Evolutionary conservation across 2,329 filamentous ascomycete species (phyloP).

Genomic region (Apiospora phragmitis): DNA sequence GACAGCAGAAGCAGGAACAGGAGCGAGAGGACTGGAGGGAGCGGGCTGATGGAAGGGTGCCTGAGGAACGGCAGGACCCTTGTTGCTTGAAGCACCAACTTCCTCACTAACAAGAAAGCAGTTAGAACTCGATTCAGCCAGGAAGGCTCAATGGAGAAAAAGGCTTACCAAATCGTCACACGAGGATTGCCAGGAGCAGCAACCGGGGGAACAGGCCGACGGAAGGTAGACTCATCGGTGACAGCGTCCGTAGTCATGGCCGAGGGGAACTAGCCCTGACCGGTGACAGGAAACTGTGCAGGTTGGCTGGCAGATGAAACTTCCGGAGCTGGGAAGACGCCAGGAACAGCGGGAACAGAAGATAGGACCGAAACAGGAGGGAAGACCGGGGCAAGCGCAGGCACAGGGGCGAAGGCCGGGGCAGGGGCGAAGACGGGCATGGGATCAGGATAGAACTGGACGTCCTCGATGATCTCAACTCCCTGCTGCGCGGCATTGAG

Average conservation of each 20-base stretch:
- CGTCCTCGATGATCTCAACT: background rate
- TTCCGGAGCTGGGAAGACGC: background rate
- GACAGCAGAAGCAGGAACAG: background rate
- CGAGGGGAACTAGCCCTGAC: constrained; percentile 1
- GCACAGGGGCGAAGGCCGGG: background rate
- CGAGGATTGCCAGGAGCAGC: background rate
- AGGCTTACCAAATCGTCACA: background rate
- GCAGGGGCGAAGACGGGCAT: background rate
- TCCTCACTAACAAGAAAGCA: background rate
- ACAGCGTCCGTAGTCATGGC: background rate
- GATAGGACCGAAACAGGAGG: background rate
- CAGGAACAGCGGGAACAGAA: background rate
- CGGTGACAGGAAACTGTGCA: background rate
- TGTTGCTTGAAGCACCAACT: background rate
- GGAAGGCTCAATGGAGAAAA: background rate
- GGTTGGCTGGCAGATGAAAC: background rate
- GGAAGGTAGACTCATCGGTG: background rate
- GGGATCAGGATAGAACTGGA: background rate
- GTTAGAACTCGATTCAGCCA: background rate
- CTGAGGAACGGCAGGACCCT: background rate
- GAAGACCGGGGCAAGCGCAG: background rate
- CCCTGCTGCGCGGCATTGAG: background rate
- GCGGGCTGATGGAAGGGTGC: background rate
- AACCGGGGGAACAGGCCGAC: background rate
- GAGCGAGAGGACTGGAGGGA: background rate